A percentile compares a stretch with the other conserved stretches of the same genome.
Evolutionary conservation across 768 basidiomycete genomes (phyloP).

Genomic region (Rhodotorula toruloides): DNA sequence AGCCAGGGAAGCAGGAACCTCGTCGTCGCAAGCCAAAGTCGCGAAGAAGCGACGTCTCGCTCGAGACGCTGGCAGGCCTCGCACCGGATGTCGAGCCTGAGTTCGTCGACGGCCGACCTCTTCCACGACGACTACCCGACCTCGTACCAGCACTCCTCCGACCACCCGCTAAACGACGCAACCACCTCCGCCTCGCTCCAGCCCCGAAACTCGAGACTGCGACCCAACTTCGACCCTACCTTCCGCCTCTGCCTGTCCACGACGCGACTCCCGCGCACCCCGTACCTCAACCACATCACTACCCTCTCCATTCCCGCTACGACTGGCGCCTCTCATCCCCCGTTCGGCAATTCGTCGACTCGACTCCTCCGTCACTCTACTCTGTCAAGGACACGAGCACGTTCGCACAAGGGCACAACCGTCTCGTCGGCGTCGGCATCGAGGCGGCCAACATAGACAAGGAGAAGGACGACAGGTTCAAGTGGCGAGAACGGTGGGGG

Average conservation of each 20-base stretch:
- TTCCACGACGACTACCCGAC: too few species aligned
- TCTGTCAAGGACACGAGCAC: slow-evolving; percentile 1
- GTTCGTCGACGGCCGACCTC: too few species aligned
- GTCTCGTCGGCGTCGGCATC: slow-evolving; percentile 25
- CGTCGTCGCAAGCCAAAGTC: too few species aligned
- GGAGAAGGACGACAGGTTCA: not conserved
- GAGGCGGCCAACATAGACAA: slow-evolving; percentile 11
- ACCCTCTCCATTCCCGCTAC: slow-evolving; percentile 22
- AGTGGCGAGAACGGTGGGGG: slow-evolving; percentile 29
- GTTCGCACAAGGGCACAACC: slow-evolving; percentile 11
- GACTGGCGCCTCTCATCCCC: slow-evolving; percentile 39
- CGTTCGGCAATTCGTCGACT: slow-evolving; percentile 4
- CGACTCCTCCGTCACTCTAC: slow-evolving; percentile 14
- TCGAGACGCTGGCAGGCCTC: too few species aligned
- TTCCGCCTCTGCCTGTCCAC: not conserved
- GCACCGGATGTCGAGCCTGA: too few species aligned
- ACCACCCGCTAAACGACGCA: too few species aligned
- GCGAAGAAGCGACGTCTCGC: too few species aligned
- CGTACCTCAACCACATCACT: slow-evolving; percentile 15
- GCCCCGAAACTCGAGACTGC: too few species aligned
- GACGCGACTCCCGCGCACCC: slow-evolving; percentile 1
- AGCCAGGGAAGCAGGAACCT: too few species aligned
- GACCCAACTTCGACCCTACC: not conserved
- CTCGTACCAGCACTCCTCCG: too few species aligned
- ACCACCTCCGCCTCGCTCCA: too few species aligned